A percentile compares a stretch with the other conserved stretches of the same genome.
These are phyloP conservation scores for Tetrahymena malaccensis DNA, from an alignment of 73 alveolate genomes.

Conservation along the genomic window DNA sequence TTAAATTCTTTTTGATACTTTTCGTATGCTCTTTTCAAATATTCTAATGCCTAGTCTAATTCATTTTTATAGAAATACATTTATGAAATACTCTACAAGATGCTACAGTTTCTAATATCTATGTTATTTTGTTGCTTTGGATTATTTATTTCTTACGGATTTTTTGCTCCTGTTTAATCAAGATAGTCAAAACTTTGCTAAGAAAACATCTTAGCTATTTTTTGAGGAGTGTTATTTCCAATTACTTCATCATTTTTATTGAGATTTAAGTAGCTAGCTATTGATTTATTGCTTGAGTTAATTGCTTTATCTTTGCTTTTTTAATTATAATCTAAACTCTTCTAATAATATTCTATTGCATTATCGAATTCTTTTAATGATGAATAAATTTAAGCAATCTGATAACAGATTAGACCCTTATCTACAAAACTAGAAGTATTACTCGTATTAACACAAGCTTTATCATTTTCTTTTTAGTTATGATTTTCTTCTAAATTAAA, in stretches of 20 bases:
- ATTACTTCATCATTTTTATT: not conserved
- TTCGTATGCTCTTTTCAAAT: not conserved
- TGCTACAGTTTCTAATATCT: not conserved
- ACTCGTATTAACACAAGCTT: not conserved
- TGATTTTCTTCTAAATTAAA: not conserved
- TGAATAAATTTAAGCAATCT: not conserved
- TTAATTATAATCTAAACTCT: not conserved
- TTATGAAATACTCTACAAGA: not conserved
- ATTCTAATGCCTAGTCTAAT: not conserved
- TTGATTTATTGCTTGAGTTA: not conserved
- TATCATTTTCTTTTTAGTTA: not conserved
- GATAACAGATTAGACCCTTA: not conserved
- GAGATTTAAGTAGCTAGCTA: not conserved
- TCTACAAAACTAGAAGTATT: not conserved
- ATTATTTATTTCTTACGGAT: not conserved
- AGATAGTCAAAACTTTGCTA: not conserved
- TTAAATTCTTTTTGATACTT: not conserved
- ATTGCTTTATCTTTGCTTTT: not conserved
- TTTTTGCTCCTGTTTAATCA: not conserved
- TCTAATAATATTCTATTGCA: not conserved
- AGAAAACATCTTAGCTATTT: not conserved
- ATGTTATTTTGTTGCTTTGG: not conserved
- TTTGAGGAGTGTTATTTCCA: not conserved
- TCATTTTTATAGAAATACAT: not conserved
- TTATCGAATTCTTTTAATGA: not conserved